Percentiles rank a stretch among this genome's conserved stretches.
Conservation (phyloP, 1,284 basidiomycete genomes). For the Moniliophthora roreri region DNA sequence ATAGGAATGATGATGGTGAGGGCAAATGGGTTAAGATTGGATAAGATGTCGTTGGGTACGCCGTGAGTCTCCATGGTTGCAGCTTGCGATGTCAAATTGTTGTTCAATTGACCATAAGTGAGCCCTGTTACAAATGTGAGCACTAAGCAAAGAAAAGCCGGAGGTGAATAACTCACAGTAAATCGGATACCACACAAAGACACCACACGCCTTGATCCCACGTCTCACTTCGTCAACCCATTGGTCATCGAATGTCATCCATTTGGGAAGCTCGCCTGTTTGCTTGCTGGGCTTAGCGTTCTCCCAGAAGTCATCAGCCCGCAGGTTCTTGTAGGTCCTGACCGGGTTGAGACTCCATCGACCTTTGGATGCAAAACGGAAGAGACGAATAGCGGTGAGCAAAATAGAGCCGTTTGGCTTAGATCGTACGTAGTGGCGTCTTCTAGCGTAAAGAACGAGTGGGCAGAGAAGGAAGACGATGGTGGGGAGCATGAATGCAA, state of each 20-base stretch:
- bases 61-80: slow-evolving; percentile 73
- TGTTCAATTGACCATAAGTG: slow-evolving; percentile 74
- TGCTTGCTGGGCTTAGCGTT: slow-evolving; percentile 65
- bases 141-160: too few relatives aligned
- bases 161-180: slow-evolving; percentile 47
- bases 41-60: slow-evolving; percentile 79
- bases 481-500: slow-evolving; percentile 70
- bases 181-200: slow-evolving; percentile 78
- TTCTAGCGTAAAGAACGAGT: slow-evolving; percentile 65
- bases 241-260: slow-evolving; percentile 76
- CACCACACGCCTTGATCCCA: slow-evolving; percentile 82
- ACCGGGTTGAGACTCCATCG: slow-evolving; percentile 62
- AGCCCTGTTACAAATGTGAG: too few relatives aligned
- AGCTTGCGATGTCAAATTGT: slow-evolving; percentile 79
- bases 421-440: slow-evolving; percentile 48
- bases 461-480: slow-evolving; percentile 68
- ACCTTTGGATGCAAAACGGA: slow-evolving; percentile 48
- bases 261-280: slow-evolving; percentile 43
- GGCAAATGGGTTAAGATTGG: slow-evolving; percentile 78
- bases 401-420: slow-evolving; percentile 82
- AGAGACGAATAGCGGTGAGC: slow-evolving; percentile 46
- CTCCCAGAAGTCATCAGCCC: slow-evolving; percentile 76
- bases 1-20: slow-evolving; percentile 77
- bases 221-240: slow-evolving; percentile 86
- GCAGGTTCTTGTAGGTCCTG: slow-evolving; percentile 45